Evolutionary conservation across 805 yeast species (phyloP), one percentile per base, ranked within the genome.

Genomic region (Saccharomycopsis javanensis): DNA sequence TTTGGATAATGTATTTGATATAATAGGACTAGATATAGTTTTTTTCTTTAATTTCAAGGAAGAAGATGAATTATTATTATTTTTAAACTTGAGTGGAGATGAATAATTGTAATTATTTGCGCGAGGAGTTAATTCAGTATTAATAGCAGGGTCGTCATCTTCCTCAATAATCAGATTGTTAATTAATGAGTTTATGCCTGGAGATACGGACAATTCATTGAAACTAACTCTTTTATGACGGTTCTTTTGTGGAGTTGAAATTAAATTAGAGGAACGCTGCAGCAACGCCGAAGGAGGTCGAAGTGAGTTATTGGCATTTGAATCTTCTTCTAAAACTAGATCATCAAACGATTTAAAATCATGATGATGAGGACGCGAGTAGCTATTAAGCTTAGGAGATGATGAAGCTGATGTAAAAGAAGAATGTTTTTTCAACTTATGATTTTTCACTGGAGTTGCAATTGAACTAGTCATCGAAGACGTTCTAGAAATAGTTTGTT

Each of bases 401-500:
- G 48, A 25, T 15, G 48, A 20, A 8, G 48, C 28, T 7, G 48
- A 42, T 8, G 48, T 42, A 35, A 53, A 54, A 23, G 55, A 48
- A 33, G 61, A 54, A 11, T 37, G 57, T 16, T 42, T 42, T 42
- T 28, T 48, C n/a, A 30, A 7, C 5, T n/a, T 30, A 28, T 27
- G 45, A 8, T 25, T 45, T 18, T 31, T 54, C 50, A 48, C 18
- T n/a, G 42, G 30, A 18, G 50, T 42, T 23, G 18, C 33, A 16
- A 23, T 38, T 37, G 48, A 42, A 20, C 48, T 42, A 23, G 48
- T 42, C 48, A 42, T 42, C 2, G 48, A 48, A 20, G 56, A 52
- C 3, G 60, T 57, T 37, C 60, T 45, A 7, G 59, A 55, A 11
- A 42, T 42, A 10, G 48, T 42, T 42, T 42, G 48, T 42, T 42